Evolutionary conservation across 306 rosid genomes (phyloP), one percentile per base, ranked within the genome.

Genomic region (Rubus parviflorus): DNA sequence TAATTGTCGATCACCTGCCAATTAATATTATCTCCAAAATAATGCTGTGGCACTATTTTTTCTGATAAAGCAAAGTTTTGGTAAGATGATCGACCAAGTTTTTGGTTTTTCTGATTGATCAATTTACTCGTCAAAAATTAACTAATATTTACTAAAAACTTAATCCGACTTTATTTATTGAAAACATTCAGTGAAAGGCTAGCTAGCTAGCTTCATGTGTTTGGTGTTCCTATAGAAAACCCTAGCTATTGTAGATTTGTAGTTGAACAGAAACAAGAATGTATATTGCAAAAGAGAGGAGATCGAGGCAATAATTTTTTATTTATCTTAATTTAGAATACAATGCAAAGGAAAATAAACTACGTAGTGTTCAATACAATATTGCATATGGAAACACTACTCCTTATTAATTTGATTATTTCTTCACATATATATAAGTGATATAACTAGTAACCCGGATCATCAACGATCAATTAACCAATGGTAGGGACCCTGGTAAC

Each of bases 401-500:
- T n/a, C 25, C 12, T 60, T 60, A 60, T n/a, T n/a, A n/a, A n/a
- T 58, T 58, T 58, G 16, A 15, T 9, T 40, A 40, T 37, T 22
- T 22, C 64, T 22, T 57, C 64, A 56, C 62, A 56, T 3, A 4
- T 57, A 3, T 25, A 41, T 8, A 57, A 8, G 15, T n/a, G n/a
- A n/a, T n/a, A 20, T 13, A 22, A 22, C 14, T 58, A 22, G 64
- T 58, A 58, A 23, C 64, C 61, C 35, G 1, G 35, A 30, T 30
- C 35, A 30, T 30, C 2, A 30, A 30, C 35, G 35, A 30, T 9
- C 7, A 73, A 22, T 83, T 79, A 84, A 68, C 88, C 90, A 79
- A 85, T 87, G 23, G 0, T 35, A 7, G 93, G 93, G n/a, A 82
- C 85, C 7, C 60, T 74, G 19, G 79, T 63, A 12, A 90, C 86